These are phyloP conservation scores for Nannochloropsis gaditana DNA, from an alignment of 108 stramenopile species.

Conservation along the genomic window DNA sequence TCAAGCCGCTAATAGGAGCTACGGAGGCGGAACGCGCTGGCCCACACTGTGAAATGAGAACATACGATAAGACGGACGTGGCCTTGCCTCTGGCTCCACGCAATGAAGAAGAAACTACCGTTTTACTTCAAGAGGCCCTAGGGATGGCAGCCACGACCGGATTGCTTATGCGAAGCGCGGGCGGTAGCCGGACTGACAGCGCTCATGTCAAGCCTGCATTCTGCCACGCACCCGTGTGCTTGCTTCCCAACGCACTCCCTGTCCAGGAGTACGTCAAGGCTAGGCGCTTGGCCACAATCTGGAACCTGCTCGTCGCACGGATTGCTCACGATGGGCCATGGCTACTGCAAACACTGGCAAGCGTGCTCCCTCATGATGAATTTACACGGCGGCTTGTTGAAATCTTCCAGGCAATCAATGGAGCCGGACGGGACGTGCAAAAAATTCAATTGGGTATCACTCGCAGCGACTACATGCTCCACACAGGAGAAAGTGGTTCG, in stretches of 20 bases:
- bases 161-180: background rate
- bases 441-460: conserved; percentile 63
- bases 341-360: conserved; percentile 37
- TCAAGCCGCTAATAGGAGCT: too few species aligned
- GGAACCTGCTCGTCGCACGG: conserved; percentile 74
- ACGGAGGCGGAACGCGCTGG: too few species aligned
- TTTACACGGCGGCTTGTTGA: conserved; percentile 75
- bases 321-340: conserved; percentile 73
- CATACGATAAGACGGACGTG: background rate
- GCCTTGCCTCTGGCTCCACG: background rate
- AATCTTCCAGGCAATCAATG: conserved; percentile 58
- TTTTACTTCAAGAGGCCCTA: background rate
- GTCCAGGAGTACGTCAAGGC: conserved; percentile 30
- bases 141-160: background rate
- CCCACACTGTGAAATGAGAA: too few species aligned
- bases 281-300: conserved; percentile 59
- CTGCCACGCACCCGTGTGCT: background rate
- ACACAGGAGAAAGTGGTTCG: conserved; percentile 24
- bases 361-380: conserved; percentile 55
- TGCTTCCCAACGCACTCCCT: conserved; percentile 26
- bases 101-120: background rate
- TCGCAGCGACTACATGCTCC: conserved; percentile 92
- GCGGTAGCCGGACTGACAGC: background rate
- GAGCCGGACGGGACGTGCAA: conserved; percentile 41
- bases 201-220: background rate